Conservation (phyloP, 2,329 filamentous ascomycete genomes). For the Calonectria naviculata region DNA sequence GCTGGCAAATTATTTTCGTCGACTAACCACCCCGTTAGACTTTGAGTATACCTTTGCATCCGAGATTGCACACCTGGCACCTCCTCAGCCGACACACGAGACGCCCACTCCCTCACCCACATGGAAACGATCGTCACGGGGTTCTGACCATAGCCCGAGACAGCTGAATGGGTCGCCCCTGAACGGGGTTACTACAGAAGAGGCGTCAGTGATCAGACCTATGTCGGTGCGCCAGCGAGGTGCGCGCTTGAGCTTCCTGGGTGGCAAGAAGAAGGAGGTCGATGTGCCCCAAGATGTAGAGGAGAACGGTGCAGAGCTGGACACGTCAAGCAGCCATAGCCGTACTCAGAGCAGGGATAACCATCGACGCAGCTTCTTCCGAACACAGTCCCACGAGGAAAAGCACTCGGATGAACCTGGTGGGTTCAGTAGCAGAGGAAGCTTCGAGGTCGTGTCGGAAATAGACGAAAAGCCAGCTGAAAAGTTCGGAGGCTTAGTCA, state of each 20-base stretch:
- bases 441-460: constrained; percentile 40
- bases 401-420: constrained; percentile 34
- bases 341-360: constrained; percentile 43
- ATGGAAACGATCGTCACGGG: constrained; percentile 62
- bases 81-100: constrained; percentile 56
- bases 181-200: constrained; percentile 55
- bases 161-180: constrained; percentile 47
- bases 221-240: constrained; percentile 64
- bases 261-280: constrained; percentile 60
- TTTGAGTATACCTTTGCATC: constrained; percentile 73
- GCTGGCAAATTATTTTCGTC: background rate
- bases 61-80: constrained; percentile 73
- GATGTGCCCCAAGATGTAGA: constrained; percentile 44
- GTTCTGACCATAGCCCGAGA: constrained; percentile 49
- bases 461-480: constrained; percentile 38
- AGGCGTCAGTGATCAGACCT: constrained; percentile 61
- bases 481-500: constrained; percentile 48
- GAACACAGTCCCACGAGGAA: constrained; percentile 48
- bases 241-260: constrained; percentile 67
- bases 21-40: constrained; percentile 53
- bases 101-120: constrained; percentile 56
- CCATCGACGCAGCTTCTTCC: constrained; percentile 58
- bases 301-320: constrained; percentile 43
- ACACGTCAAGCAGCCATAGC: constrained; percentile 46
- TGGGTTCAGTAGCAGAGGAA: constrained; percentile 40